Evolutionary conservation across 345 rosid genomes (phyloP).

Genomic region (Litchi chinensis): DNA sequence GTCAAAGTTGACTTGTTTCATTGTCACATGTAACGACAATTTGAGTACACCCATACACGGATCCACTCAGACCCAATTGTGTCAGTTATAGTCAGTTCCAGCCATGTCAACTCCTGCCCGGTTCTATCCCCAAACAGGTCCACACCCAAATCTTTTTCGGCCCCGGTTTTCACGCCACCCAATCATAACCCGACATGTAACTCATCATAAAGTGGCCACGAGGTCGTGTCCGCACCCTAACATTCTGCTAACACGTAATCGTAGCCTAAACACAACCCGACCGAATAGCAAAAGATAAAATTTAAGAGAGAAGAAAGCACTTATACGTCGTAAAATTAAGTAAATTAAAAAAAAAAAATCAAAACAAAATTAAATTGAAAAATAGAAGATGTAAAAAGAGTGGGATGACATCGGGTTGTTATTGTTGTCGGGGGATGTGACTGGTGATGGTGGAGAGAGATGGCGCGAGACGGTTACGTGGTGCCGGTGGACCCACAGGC

Average conservation of each 20-base stretch:
- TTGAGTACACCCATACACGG: background rate
- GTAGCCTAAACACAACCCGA: background rate
- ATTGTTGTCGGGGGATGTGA: conserved; percentile 22
- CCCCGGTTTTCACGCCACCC: background rate
- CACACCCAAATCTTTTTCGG: background rate
- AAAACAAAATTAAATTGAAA: too few species aligned
- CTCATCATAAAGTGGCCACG: background rate
- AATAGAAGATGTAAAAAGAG: background rate
- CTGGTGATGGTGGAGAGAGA: conserved; percentile 33
- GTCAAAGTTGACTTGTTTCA: background rate
- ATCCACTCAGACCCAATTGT: background rate
- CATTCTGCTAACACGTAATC: background rate
- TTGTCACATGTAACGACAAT: too few species aligned
- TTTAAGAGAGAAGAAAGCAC: too few species aligned
- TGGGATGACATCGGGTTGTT: background rate
- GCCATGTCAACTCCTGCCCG: background rate
- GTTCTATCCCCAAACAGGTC: background rate
- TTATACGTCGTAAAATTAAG: too few species aligned
- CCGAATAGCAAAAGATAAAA: too few species aligned
- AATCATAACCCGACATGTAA: background rate
- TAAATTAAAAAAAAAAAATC: too few species aligned
- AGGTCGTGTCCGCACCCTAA: background rate
- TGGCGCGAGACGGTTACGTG: conserved; percentile 69
- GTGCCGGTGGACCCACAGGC: conserved; percentile 69
- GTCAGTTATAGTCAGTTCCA: background rate